Evolutionary conservation across 129 eudicot genomes (phyloP).

Genomic region (Artemisia argyi): DNA sequence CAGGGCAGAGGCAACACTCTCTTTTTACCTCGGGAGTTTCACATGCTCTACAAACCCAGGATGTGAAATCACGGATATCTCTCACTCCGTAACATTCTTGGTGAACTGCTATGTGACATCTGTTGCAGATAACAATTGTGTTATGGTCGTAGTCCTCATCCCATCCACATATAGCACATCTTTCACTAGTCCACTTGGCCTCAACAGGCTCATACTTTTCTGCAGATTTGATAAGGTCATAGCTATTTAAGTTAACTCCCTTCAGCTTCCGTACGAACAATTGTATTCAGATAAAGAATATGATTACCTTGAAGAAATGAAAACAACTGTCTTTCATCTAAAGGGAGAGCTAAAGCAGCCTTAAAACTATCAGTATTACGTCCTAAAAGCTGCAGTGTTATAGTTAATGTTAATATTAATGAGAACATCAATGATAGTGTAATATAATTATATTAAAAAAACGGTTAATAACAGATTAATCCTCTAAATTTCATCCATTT

Average conservation of each 20-base stretch:
- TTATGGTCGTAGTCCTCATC: constrained; percentile 86
- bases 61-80: constrained; percentile 64
- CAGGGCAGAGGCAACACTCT: constrained; percentile 95
- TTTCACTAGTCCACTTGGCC: constrained; percentile 83
- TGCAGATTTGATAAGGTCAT: constrained; percentile 22
- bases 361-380: constrained; percentile 23
- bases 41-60: constrained; percentile 97
- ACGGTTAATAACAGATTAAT: too few species aligned
- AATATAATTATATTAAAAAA: background rate
- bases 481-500: too few species aligned
- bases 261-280: constrained; percentile 4
- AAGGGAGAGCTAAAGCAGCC: constrained; percentile 28
- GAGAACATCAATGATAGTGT: background rate
- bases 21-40: constrained; percentile 74
- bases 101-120: constrained; percentile 97
- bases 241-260: background rate
- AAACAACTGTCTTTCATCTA: constrained; percentile 50
- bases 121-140: constrained; percentile 79
- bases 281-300: background rate
- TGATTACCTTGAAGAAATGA: constrained; percentile 49
- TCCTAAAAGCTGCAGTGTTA: constrained; percentile 47
- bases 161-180: constrained; percentile 90
- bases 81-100: constrained; percentile 94
- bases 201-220: constrained; percentile 65
- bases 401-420: constrained; percentile 9